Percentiles rank a stretch among this genome's conserved stretches.
These are phyloP conservation scores for Roridomyces roridus DNA, from an alignment of 768 basidiomycete genomes.

Conservation along the genomic window DNA sequence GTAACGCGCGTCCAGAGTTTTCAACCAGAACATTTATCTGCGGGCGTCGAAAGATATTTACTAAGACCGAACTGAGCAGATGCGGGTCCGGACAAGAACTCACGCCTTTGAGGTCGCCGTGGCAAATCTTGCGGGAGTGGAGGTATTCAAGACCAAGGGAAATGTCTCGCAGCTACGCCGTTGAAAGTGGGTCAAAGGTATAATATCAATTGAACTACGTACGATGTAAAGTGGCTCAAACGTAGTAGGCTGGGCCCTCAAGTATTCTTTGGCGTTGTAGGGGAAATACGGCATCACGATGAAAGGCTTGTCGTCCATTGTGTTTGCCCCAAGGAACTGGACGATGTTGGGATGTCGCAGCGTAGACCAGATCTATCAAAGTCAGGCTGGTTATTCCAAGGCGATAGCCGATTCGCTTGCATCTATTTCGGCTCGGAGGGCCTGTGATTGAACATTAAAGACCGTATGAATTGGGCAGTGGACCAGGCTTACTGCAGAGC, in stretches of 20 bases:
- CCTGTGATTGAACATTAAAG: not conserved
- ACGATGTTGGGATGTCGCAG: slow-evolving; percentile 81
- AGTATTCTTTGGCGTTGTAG: not conserved
- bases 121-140: too few relatives aligned
- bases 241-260: not conserved
- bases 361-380: slow-evolving; percentile 1
- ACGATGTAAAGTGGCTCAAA: slow-evolving; percentile 3
- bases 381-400: not conserved
- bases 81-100: too few relatives aligned
- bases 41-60: not conserved
- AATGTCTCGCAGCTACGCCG: slow-evolving; percentile 27
- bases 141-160: too few relatives aligned
- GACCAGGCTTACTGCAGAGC: not conserved
- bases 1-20: slow-evolving; percentile 28
- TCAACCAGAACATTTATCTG: slow-evolving; percentile 31
- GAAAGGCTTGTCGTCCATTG: slow-evolving; percentile 16
- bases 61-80: not conserved
- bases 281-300: slow-evolving; percentile 14
- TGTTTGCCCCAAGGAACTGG: slow-evolving; percentile 28
- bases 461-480: not conserved
- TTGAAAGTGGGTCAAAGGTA: not conserved
- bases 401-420: not conserved
- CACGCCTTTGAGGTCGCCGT: slow-evolving; percentile 35
- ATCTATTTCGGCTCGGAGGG: not conserved
- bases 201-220: not conserved